These are phyloP conservation scores for Ascochyta koolunga DNA, from an alignment of 2,329 filamentous ascomycete species.

Conservation along the genomic window DNA sequence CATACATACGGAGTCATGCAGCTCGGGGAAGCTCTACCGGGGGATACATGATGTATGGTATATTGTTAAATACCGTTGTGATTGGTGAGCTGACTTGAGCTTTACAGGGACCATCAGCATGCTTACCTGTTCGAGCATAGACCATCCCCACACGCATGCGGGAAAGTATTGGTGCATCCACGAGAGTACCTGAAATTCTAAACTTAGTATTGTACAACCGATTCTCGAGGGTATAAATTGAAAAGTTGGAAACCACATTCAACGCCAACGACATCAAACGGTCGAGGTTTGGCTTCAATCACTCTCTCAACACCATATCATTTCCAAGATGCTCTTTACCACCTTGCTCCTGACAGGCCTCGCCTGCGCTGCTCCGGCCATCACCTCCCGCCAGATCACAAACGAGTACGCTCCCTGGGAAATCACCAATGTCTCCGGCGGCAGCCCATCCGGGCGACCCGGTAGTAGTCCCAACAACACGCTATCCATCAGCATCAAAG, in stretches of 20 bases:
- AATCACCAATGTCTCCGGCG: neutral
- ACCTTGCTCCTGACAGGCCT: constrained; percentile 4
- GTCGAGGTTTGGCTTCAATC: neutral
- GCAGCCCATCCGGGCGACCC: neutral
- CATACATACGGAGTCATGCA: neutral
- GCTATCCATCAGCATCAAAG: neutral
- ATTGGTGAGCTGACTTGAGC: neutral
- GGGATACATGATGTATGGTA: neutral
- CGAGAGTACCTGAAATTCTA: neutral
- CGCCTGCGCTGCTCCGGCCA: neutral
- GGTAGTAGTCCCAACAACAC: neutral
- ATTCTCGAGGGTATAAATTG: neutral
- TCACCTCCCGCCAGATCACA: neutral
- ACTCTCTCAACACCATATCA: neutral
- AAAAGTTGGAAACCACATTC: too few species aligned
- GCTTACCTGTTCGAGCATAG: neutral
- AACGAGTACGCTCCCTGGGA: constrained; percentile 1
- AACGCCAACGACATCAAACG: too few species aligned
- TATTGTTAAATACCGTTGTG: neutral
- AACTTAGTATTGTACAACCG: neutral
- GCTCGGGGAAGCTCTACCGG: neutral
- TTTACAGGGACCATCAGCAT: neutral
- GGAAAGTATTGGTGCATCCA: neutral
- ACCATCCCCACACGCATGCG: neutral
- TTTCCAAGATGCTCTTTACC: constrained; percentile 1